Evolutionary conservation across 202 grass and related monocot genomes (phyloP), one percentile per base, ranked within the genome.

Genomic region (Zizania palustris): DNA sequence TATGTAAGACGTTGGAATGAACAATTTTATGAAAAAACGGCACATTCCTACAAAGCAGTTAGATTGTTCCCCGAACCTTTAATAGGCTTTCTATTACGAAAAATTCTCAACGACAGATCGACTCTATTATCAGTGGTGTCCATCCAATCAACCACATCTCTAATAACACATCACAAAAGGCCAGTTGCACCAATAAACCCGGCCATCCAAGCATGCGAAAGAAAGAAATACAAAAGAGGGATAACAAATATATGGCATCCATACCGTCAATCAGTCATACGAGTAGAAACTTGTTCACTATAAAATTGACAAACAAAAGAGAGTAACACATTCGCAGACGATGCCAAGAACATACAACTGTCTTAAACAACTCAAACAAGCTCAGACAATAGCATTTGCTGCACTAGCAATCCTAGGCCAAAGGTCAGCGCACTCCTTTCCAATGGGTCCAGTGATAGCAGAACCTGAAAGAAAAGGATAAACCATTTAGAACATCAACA

Each of bases 391-490:
- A 62, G 84, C 88, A 77, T 93, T 90, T 49, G 88, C 91, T 45
- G 88, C 85, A 73, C 87, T 90, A 40, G 88, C 91, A 11, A 90
- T 93, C 85, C 91, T 93, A 12, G 85, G 84, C 91, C 88, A 90
- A 16, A 93, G 88, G 55, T 90, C 88, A 62, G 88, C 91, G 6
- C 91, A 85, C 88, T 93, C 91, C 84, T 93, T 93, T 3, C 91
- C 91, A 0, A 93, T 87, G 2, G 88, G 91, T 38, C 91, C 91
- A 10, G 91, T 90, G 43, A 93, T 90, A 3, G 88, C 91, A 16
- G 91, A 93, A 0, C 88, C 85, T 91, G 67, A 38, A 82, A 39
- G 55, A 45, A 88, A 22, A 73, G 40, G 5, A n/a, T 16, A 42
- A 12, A 73, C 33, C 6, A 35, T 10, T 18, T 18, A 20, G 7